These are phyloP conservation scores for Tricholoma saponaceum DNA, from an alignment of 768 basidiomycete species.

Conservation along the genomic window DNA sequence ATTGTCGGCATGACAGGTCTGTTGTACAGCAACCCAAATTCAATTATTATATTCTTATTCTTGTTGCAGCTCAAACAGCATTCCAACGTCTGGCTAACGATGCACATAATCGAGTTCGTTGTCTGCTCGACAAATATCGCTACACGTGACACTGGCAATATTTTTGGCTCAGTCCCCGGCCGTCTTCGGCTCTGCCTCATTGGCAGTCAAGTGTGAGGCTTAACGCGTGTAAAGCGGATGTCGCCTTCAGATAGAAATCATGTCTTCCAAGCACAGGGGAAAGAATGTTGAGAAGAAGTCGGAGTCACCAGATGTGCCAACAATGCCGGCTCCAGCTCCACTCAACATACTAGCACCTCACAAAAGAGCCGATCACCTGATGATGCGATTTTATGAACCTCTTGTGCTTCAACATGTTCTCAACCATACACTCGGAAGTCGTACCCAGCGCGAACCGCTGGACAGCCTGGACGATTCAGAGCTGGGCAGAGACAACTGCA, in stretches of 20 bases:
- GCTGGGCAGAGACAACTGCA: not conserved
- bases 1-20: too few species aligned
- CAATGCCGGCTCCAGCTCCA: not conserved
- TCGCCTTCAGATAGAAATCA: not conserved
- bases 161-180: too few species aligned
- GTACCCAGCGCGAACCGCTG: not conserved
- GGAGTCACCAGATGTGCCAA: not conserved
- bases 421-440: not conserved
- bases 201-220: not conserved
- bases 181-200: too few species aligned
- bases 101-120: too few species aligned
- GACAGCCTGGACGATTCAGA: not conserved
- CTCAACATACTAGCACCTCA: not conserved
- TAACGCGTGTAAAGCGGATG: not conserved
- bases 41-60: too few species aligned
- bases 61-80: too few species aligned
- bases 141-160: too few species aligned
- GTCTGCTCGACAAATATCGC: too few species aligned
- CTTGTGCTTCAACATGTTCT: not conserved
- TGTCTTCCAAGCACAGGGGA: not conserved
- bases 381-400: not conserved
- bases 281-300: not conserved
- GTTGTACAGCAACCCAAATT: too few species aligned
- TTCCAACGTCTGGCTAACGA: too few species aligned
- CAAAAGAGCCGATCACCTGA: not conserved